These are phyloP conservation scores for Mentha longifolia DNA, from an alignment of 257 asterid genomes.

Conservation along the genomic window DNA sequence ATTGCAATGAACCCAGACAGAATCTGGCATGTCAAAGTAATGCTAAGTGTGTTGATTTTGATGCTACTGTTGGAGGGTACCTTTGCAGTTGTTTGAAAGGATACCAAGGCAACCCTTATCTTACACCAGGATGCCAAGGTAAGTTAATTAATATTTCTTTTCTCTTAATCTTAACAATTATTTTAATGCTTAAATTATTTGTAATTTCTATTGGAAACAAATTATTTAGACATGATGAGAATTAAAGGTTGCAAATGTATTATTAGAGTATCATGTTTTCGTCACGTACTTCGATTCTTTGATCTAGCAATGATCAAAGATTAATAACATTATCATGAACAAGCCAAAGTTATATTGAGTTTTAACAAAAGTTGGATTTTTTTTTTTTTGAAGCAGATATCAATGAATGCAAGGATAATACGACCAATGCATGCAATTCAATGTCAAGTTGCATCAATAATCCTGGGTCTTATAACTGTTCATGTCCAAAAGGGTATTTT, in stretches of 20 bases:
- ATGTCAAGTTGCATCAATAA: not conserved
- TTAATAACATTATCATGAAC: too few species aligned
- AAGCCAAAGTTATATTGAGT: too few species aligned
- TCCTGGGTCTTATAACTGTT: not conserved
- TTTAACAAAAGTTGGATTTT: not conserved
- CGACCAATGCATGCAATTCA: not conserved
- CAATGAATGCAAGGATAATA: not conserved
- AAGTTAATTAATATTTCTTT: not conserved
- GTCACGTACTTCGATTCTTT: too few species aligned
- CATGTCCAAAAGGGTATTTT: not conserved
- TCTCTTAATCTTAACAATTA: too few species aligned
- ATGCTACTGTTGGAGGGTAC: slow-evolving; percentile 10
- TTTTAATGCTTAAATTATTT: too few species aligned
- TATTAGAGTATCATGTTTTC: too few species aligned
- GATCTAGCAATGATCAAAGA: too few species aligned
- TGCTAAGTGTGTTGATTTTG: slow-evolving; percentile 17
- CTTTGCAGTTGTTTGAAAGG: slow-evolving; percentile 20
- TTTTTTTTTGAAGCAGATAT: slow-evolving; percentile 12
- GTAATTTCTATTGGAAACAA: too few species aligned
- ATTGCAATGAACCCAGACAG: not conserved
- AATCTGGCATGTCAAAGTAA: slow-evolving; percentile 5
- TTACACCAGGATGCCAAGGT: slow-evolving; percentile 28
- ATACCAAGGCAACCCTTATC: slow-evolving; percentile 35
- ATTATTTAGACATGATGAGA: too few species aligned
- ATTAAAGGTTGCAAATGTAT: too few species aligned